A percentile compares a stretch with the other conserved stretches of the same genome.
Evolutionary conservation across 257 asterid genomes (phyloP).

Genomic region (Petunia secreta): DNA sequence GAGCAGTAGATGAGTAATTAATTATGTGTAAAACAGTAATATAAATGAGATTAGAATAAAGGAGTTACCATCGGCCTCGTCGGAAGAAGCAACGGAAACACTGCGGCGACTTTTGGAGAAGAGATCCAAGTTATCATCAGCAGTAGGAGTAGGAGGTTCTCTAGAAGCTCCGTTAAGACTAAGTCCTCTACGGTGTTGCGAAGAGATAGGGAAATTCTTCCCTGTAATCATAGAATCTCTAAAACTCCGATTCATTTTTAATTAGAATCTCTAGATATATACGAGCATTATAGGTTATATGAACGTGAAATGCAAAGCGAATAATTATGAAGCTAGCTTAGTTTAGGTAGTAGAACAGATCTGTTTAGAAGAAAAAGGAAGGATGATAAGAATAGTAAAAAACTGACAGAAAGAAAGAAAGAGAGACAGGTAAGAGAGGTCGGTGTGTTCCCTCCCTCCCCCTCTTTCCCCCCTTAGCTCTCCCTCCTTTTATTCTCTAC

Average conservation of each 20-base stretch:
- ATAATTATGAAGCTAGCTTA: neutral
- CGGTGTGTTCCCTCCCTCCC: slow-evolving; percentile 25
- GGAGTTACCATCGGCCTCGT: slow-evolving; percentile 39
- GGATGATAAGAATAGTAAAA: slow-evolving; percentile 17
- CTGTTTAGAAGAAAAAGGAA: neutral
- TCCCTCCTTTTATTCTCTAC: neutral
- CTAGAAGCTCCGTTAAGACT: slow-evolving; percentile 49
- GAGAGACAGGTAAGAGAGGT: slow-evolving; percentile 20
- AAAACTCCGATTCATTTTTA: slow-evolving; percentile 62
- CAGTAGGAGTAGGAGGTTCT: slow-evolving; percentile 39
- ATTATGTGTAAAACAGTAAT: neutral
- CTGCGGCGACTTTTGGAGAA: slow-evolving; percentile 84
- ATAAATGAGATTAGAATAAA: neutral
- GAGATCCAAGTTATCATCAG: slow-evolving; percentile 74
- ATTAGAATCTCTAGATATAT: too few relatives aligned
- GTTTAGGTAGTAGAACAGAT: slow-evolving; percentile 8
- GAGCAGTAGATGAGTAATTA: neutral
- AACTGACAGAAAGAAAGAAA: slow-evolving; percentile 1
- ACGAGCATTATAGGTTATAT: neutral
- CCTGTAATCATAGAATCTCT: slow-evolving; percentile 60
- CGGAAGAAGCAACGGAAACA: slow-evolving; percentile 52
- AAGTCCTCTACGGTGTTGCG: slow-evolving; percentile 74
- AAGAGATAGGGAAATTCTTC: slow-evolving; percentile 43
- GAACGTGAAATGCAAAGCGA: slow-evolving; percentile 7
- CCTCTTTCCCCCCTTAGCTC: neutral